Evolutionary conservation across 1,284 basidiomycete species (phyloP), one percentile per base, ranked within the genome.

Genomic region (Anthracocystis panici-leucophaei): DNA sequence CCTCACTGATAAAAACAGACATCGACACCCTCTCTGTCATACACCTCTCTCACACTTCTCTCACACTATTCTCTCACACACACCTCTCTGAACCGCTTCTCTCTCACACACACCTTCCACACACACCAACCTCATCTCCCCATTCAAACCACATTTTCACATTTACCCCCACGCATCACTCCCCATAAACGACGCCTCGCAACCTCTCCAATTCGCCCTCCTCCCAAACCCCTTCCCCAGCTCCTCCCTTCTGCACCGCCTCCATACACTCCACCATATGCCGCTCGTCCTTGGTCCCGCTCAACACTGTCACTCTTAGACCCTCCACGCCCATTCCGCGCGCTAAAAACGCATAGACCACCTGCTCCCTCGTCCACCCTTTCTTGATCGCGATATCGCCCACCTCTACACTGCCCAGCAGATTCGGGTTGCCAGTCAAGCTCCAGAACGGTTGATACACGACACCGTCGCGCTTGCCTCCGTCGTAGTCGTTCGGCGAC

Each of bases 401-500:
- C n/a, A 83, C 80, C 16, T 63, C 50, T 3, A 65, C 60, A 7
- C 67, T 71, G 1, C 61, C 52, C 6, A 81, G 57, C 38, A 82
- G 64, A 18, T 69, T 61, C 8, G 73, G 74, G 51, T 84, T 84
- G 21, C 82, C 82, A 1, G 82, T 81, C 5, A 84, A 69, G n/a
- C 65, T 74, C 82, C 82, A 84, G 57, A 84, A 84, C 1, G 82
- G 79, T 44, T 84, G 82, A 50, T 84, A 84, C 2, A 70, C 69
- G 0, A 83, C 67, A 2, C 63, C 63, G 4, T 60, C 46, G 2
- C 35, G 46, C 23, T 51, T 35, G 4, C 20, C 50, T 2, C 46
- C 31, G 31, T 16, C 11, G 52, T 46, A 82, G 69, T 77, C 65
- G 59, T 84, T 84, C 3, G 82, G 82, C 10, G 74, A 75, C 11